Conservation (phyloP, 441 rosid species). For the California macrophylla region DNA sequence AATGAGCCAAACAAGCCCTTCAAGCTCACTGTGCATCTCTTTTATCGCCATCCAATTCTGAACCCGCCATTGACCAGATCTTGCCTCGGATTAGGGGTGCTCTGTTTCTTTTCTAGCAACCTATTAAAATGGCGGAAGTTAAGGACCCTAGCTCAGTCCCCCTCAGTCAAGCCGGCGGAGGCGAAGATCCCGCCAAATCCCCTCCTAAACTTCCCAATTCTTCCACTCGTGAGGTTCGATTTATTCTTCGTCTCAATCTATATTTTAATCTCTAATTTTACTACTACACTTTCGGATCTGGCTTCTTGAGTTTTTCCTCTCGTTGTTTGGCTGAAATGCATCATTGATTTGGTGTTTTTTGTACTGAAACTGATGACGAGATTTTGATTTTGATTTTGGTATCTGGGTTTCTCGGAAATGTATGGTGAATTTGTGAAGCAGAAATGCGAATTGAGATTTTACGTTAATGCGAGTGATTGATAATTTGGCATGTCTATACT, state of each 20-base stretch:
- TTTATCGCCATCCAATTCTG: not conserved
- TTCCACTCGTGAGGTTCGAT: conserved; percentile 49
- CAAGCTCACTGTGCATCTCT: not conserved
- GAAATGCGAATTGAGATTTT: not conserved
- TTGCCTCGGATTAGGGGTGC: not conserved
- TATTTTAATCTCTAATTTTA: not conserved
- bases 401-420: not conserved
- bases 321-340: not conserved
- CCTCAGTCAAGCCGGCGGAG: conserved; percentile 40
- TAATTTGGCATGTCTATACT: not conserved
- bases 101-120: not conserved
- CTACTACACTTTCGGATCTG: not conserved
- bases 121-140: conserved; percentile 39
- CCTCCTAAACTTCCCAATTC: conserved; percentile 42
- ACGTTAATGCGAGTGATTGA: not conserved
- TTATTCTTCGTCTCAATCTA: not conserved
- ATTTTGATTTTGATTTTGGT: not conserved
- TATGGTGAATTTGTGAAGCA: not conserved
- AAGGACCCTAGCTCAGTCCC: conserved; percentile 50
- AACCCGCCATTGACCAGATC: not conserved
- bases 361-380: not conserved
- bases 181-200: conserved; percentile 50
- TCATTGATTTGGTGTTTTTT: not conserved
- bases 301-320: not conserved
- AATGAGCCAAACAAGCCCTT: not conserved